Evolutionary conservation across 768 basidiomycete genomes (phyloP).

Genomic region (Mycena capillaripes): DNA sequence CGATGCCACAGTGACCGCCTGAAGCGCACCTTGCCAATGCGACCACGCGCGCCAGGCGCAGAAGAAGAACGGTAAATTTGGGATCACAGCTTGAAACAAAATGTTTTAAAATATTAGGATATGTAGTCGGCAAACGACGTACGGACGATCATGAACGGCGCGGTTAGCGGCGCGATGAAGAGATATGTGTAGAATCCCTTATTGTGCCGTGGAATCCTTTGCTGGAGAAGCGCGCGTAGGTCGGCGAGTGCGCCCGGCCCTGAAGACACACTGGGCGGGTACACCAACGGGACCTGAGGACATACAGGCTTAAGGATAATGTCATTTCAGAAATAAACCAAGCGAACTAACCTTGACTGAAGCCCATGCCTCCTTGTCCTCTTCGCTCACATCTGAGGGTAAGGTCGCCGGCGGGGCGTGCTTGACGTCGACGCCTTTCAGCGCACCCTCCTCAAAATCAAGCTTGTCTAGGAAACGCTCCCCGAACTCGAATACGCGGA

Average conservation of each 20-base stretch:
- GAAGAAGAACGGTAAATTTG: constrained; percentile 90
- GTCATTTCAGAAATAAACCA: constrained; percentile 2
- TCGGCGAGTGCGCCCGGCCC: constrained; percentile 56
- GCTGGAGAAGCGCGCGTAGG: constrained; percentile 63
- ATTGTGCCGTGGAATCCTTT: constrained; percentile 73
- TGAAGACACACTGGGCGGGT: constrained; percentile 63
- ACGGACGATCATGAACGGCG: constrained; percentile 87
- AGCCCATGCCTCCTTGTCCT: constrained; percentile 36
- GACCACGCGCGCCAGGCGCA: constrained; percentile 90
- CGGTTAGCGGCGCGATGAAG: constrained; percentile 75
- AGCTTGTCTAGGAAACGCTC: constrained; percentile 78
- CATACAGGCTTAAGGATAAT: neutral
- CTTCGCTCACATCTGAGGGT: constrained; percentile 37
- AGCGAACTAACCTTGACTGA: constrained; percentile 18
- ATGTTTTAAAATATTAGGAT: too few relatives aligned
- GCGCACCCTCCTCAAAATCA: constrained; percentile 85
- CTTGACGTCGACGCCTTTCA: constrained; percentile 81
- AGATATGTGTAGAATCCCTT: constrained; percentile 79
- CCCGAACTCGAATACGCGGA: constrained; percentile 72
- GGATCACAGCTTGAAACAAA: constrained; percentile 72
- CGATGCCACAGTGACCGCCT: too few relatives aligned
- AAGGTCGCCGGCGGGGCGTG: constrained; percentile 66
- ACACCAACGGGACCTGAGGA: constrained; percentile 79
- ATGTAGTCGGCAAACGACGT: too few relatives aligned
- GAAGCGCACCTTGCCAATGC: constrained; percentile 81